Evolutionary conservation across 2,329 filamentous ascomycete species (phyloP).

Genomic region (Ceratocystis colombiana): DNA sequence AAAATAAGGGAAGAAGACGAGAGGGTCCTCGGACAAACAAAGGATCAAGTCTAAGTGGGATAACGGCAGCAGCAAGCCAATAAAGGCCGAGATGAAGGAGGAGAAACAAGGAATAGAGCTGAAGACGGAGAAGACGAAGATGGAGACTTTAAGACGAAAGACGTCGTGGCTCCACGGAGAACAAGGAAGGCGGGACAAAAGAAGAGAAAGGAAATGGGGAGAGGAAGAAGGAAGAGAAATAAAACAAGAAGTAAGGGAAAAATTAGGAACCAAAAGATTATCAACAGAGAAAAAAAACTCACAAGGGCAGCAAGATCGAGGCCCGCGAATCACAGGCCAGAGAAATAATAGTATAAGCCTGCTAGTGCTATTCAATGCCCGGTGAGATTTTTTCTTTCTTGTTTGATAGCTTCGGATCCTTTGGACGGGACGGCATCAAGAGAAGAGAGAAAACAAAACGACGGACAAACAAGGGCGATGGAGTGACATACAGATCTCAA

Average conservation of each 20-base stretch:
- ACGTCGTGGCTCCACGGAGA: background rate
- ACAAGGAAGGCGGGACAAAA: background rate
- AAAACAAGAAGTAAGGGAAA: background rate
- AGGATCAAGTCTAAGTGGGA: background rate
- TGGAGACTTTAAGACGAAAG: background rate
- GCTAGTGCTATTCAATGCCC: background rate
- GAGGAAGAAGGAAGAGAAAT: background rate
- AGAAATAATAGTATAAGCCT: conserved; percentile 12
- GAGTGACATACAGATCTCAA: background rate
- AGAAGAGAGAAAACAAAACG: background rate
- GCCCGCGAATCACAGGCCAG: conserved; percentile 16
- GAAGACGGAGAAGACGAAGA: background rate
- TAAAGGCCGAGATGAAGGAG: conserved; percentile 10
- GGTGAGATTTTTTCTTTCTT: background rate
- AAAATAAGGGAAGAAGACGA: background rate
- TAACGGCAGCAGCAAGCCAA: conserved; percentile 1
- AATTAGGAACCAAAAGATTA: background rate
- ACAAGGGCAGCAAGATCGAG: conserved; percentile 8
- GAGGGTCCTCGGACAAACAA: conserved; percentile 2
- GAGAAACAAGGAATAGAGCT: background rate
- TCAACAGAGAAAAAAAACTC: conserved; percentile 14
- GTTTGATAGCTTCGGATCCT: background rate
- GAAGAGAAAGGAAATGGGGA: background rate
- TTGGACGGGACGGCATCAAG: background rate
- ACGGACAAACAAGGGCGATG: no score